phyloP scores from a whole-genome alignment of 805 yeast species.

The Brettanomyces sp. region DNA sequence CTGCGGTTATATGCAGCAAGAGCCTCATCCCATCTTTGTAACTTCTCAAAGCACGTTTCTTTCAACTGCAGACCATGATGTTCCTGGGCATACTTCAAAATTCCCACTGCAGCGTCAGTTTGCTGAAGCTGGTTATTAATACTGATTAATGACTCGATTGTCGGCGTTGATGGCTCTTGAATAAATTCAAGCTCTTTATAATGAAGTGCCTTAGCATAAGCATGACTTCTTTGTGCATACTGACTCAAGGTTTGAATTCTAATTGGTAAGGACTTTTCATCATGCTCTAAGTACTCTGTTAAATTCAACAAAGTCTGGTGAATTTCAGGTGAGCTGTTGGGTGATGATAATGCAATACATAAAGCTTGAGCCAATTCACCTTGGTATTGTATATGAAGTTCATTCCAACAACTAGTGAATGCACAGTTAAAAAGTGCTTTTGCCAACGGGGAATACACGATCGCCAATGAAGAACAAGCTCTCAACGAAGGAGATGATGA shows the following conservation, averaged over 20 bases:
- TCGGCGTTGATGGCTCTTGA: slow-evolving; percentile 84
- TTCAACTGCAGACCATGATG: slow-evolving; percentile 85
- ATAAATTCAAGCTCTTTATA: slow-evolving; percentile 92
- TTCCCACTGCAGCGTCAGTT: slow-evolving; percentile 96
- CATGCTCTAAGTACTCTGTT: slow-evolving; percentile 97
- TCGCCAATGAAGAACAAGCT: slow-evolving; percentile 85
- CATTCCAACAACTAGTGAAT: slow-evolving; percentile 94
- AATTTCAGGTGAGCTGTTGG: slow-evolving; percentile 92
- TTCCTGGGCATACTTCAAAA: slow-evolving; percentile 85
- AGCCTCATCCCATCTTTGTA: slow-evolving; percentile 98
- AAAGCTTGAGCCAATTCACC: slow-evolving; percentile 81
- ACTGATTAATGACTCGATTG: slow-evolving; percentile 84
- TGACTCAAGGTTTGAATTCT: slow-evolving; percentile 84
- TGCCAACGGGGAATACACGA: slow-evolving; percentile 80
- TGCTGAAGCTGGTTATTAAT: slow-evolving; percentile 94
- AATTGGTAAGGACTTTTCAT: slow-evolving; percentile 87
- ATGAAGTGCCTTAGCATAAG: slow-evolving; percentile 94
- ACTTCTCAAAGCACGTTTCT: slow-evolving; percentile 95
- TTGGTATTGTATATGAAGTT: slow-evolving; percentile 78
- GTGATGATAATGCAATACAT: slow-evolving; percentile 79
- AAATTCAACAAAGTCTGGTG: slow-evolving; percentile 81
- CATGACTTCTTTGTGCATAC: slow-evolving; percentile 92
- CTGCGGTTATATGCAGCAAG: slow-evolving; percentile 79
- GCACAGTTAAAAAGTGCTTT: slow-evolving; percentile 88
- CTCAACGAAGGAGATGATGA: slow-evolving; percentile 91